These are phyloP conservation scores for Lasiosphaeria hispida DNA, from an alignment of 495 filamentous ascomycete species.

Conservation along the genomic window DNA sequence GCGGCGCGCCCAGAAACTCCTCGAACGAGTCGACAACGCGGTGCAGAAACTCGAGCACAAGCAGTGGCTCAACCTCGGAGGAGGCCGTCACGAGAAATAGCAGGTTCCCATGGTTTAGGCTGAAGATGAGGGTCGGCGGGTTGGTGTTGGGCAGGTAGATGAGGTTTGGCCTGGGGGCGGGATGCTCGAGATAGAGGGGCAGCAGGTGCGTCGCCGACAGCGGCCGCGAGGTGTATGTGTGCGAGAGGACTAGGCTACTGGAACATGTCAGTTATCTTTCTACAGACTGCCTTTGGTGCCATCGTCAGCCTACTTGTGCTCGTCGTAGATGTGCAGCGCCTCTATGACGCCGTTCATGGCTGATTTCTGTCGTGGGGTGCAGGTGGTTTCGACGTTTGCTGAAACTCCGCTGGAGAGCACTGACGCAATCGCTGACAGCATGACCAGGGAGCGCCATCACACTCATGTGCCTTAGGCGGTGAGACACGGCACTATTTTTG, in stretches of 20 bases:
- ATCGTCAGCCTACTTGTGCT: conserved; percentile 67
- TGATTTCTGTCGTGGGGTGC: conserved; percentile 9
- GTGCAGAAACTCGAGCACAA: conserved; percentile 95
- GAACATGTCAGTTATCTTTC: background rate
- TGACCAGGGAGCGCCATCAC: background rate
- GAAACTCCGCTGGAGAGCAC: conserved; percentile 16
- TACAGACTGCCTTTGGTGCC: background rate
- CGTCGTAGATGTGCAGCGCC: conserved; percentile 94
- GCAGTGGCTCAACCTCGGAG: conserved; percentile 83
- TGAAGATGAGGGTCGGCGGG: conserved; percentile 89
- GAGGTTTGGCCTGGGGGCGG: conserved; percentile 77
- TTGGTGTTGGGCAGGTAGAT: conserved; percentile 77
- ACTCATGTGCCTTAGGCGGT: conserved; percentile 1
- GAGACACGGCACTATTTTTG: background rate
- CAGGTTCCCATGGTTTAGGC: conserved; percentile 78
- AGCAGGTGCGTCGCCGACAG: conserved; percentile 73
- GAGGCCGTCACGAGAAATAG: conserved; percentile 83
- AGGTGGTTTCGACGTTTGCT: conserved; percentile 1
- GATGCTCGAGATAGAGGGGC: conserved; percentile 82
- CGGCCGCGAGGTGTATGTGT: conserved; percentile 66
- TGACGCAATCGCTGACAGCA: conserved; percentile 27
- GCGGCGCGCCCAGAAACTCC: conserved; percentile 88
- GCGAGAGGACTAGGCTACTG: conserved; percentile 50
- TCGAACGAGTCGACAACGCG: conserved; percentile 88
- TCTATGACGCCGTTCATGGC: conserved; percentile 83